Conservation (phyloP, 2,329 filamentous ascomycete genomes). For the Ophiocordyceps robertsii region DNA sequence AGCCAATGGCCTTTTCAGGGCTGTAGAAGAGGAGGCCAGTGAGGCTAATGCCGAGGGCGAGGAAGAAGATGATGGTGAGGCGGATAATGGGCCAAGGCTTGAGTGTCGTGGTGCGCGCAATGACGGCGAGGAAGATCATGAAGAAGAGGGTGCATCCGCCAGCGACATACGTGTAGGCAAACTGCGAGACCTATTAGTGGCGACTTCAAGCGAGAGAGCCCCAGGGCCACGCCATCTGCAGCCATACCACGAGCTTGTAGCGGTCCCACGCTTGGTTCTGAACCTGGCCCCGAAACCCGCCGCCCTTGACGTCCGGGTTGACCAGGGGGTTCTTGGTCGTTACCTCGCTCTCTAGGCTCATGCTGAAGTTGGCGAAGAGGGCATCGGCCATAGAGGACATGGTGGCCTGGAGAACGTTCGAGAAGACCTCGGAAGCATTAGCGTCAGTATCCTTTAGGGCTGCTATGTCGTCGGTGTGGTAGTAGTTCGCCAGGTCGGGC, state of each 20-base stretch:
- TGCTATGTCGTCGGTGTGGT: constrained; percentile 2
- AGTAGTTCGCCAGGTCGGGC: constrained; percentile 5
- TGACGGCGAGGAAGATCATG: constrained; percentile 15
- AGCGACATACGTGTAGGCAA: constrained; percentile 19
- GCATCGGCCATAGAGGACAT: constrained; percentile 13
- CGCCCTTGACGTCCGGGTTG: constrained; percentile 1
- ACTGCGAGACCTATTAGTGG: constrained; percentile 8
- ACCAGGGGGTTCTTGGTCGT: constrained; percentile 4
- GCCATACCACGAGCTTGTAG: constrained; percentile 1
- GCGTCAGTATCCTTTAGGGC: constrained; percentile 1
- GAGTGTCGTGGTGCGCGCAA: constrained; percentile 16
- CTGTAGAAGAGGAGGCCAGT: constrained; percentile 12
- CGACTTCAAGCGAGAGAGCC: not conserved
- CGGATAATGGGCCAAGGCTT: constrained; percentile 18
- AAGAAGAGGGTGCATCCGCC: constrained; percentile 16
- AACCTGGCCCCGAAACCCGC: not conserved
- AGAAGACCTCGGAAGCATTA: not conserved
- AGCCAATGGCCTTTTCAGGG: constrained; percentile 4
- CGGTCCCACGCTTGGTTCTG: not conserved
- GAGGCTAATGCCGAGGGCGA: constrained; percentile 16
- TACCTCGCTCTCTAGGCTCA: constrained; percentile 14
- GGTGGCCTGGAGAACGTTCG: constrained; percentile 3
- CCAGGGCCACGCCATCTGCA: not conserved
- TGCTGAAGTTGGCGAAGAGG: constrained; percentile 15
- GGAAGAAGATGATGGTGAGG: constrained; percentile 12